These are phyloP conservation scores for Pelargonium myrrhifolium DNA, from an alignment of 441 rosid genomes.

Conservation along the genomic window DNA sequence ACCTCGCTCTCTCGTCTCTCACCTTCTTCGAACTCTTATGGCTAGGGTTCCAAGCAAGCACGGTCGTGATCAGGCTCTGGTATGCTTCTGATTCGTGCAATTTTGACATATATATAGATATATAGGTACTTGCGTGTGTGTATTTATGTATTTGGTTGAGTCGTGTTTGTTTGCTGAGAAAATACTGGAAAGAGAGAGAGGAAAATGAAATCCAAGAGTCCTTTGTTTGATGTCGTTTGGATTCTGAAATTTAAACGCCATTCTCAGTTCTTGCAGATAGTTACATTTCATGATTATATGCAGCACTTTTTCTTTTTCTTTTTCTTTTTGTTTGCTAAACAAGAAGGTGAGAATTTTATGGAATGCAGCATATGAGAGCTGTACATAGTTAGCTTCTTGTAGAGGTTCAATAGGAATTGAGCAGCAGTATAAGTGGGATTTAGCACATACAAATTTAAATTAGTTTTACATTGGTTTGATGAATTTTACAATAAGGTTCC, in stretches of 20 bases:
- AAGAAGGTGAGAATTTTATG: not conserved
- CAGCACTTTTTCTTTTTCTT: not conserved
- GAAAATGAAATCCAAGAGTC: not conserved
- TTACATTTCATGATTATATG: not conserved
- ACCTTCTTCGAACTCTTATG: constrained; percentile 21
- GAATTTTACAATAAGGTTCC: not conserved
- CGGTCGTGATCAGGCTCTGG: constrained; percentile 59
- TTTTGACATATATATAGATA: not conserved
- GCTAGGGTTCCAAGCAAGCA: constrained; percentile 44
- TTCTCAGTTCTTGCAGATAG: not conserved
- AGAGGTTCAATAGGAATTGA: not conserved
- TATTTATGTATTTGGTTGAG: not conserved
- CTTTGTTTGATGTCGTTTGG: not conserved
- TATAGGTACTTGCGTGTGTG: not conserved
- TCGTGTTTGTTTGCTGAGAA: not conserved
- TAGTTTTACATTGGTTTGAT: not conserved
- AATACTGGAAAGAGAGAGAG: not conserved
- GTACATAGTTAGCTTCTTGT: not conserved
- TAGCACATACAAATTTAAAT: not conserved
- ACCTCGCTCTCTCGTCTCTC: constrained; percentile 5
- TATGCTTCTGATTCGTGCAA: constrained; percentile 13
- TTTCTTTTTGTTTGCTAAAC: not conserved
- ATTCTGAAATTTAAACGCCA: not conserved
- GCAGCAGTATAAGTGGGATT: not conserved
- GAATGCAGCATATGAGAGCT: not conserved